Conservation (phyloP, 345 rosid species). For the Heritiera littoralis region DNA sequence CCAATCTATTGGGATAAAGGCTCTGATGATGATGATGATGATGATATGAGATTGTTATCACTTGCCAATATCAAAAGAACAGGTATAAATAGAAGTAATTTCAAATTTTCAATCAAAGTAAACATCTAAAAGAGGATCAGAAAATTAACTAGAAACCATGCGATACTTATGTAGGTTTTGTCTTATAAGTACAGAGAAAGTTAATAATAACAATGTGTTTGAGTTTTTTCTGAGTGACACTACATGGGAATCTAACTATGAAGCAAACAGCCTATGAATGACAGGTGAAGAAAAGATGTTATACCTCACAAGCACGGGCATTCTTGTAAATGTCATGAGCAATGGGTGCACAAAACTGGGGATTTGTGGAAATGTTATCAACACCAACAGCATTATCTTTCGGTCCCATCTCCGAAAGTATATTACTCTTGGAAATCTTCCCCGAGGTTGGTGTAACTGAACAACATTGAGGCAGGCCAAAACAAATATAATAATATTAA, state of each 20-base stretch:
- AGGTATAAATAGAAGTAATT: not conserved
- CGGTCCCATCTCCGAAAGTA: conserved; percentile 12
- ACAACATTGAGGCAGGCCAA: conserved; percentile 2
- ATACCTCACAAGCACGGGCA: conserved; percentile 39
- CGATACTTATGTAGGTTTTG: not conserved
- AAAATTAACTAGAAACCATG: not conserved
- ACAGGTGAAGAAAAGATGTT: not conserved
- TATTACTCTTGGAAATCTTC: conserved; percentile 16
- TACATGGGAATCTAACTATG: not conserved
- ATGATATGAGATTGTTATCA: not conserved
- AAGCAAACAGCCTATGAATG: not conserved
- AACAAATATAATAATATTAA: not conserved
- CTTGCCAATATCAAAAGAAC: not conserved
- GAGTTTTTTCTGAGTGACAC: not conserved
- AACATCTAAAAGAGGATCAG: not conserved
- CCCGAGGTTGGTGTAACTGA: not conserved
- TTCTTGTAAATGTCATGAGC: conserved; percentile 45
- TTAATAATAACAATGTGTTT: not conserved
- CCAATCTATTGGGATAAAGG: too few relatives aligned
- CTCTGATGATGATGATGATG: too few relatives aligned
- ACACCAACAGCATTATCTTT: conserved; percentile 28
- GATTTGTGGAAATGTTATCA: conserved; percentile 34
- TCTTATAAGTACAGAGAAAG: not conserved
- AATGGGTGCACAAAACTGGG: conserved; percentile 37
- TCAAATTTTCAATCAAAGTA: not conserved